phyloP scores from a whole-genome alignment of 2,329 filamentous ascomycete species.

The Hypoxylon sp. region DNA sequence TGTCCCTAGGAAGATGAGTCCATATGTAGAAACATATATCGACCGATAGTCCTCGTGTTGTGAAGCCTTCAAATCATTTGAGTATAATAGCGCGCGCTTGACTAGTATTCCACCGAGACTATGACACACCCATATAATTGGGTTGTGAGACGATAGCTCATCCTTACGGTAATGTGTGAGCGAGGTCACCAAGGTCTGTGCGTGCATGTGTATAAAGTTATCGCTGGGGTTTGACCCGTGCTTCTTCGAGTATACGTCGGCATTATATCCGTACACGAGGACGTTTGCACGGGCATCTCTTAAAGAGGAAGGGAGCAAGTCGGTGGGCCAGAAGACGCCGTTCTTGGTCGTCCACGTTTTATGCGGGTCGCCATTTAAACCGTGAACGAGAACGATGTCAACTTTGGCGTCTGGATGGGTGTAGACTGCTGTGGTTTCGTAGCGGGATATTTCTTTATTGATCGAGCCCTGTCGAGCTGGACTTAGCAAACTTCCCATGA shows the following conservation, averaged over 20 bases:
- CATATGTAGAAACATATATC: conserved; percentile 78
- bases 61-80: conserved; percentile 66
- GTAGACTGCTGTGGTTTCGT: conserved; percentile 67
- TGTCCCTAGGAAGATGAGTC: conserved; percentile 79
- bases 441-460: conserved; percentile 61
- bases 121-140: conserved; percentile 80
- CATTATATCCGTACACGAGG: conserved; percentile 78
- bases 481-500: conserved; percentile 34
- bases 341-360: conserved; percentile 68
- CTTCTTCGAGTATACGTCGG: conserved; percentile 64
- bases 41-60: conserved; percentile 71
- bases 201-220: conserved; percentile 74
- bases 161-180: conserved; percentile 70
- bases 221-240: conserved; percentile 66
- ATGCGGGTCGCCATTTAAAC: conserved; percentile 71
- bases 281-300: conserved; percentile 67
- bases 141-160: conserved; percentile 64
- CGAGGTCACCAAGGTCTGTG: conserved; percentile 71
- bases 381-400: conserved; percentile 76
- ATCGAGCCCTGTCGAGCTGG: conserved; percentile 53
- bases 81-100: conserved; percentile 74
- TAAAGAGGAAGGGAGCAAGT: conserved; percentile 70
- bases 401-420: conserved; percentile 66
- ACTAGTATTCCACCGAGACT: conserved; percentile 77
- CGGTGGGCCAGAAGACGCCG: conserved; percentile 72